A percentile compares a stretch with the other conserved stretches of the same genome.
These are phyloP conservation scores for Aureobasidium pullulans DNA, from an alignment of 2,329 filamentous ascomycete genomes.

Conservation along the genomic window DNA sequence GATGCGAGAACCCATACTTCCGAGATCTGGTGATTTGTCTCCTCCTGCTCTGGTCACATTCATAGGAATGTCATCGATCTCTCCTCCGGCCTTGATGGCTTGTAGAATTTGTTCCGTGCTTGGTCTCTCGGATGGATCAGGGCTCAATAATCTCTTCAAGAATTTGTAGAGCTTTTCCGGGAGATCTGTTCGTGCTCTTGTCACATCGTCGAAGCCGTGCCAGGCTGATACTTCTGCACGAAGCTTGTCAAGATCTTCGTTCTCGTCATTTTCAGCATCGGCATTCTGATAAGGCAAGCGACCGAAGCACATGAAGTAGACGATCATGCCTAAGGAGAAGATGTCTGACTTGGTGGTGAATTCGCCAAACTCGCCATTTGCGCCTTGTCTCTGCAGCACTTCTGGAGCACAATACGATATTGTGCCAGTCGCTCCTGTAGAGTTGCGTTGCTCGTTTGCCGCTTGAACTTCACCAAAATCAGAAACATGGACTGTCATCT, in stretches of 20 bases:
- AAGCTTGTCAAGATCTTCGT: constrained; percentile 77
- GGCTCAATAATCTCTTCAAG: constrained; percentile 69
- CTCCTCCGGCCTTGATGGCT: constrained; percentile 62
- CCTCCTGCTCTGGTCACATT: constrained; percentile 25
- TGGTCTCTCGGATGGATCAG: constrained; percentile 69
- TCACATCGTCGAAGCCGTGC: constrained; percentile 65
- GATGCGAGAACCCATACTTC: constrained; percentile 30
- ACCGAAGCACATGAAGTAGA: constrained; percentile 96
- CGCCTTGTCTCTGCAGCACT: constrained; percentile 61
- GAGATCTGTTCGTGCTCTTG: constrained; percentile 68
- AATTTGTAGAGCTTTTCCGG: constrained; percentile 80
- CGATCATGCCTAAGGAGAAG: constrained; percentile 97
- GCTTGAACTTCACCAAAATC: constrained; percentile 96
- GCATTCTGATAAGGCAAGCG: constrained; percentile 53
- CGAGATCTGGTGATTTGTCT: constrained; percentile 24
- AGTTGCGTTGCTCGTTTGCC: constrained; percentile 72
- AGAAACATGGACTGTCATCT: constrained; percentile 77
- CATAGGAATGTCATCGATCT: constrained; percentile 30
- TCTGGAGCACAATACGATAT: constrained; percentile 97
- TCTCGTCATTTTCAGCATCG: constrained; percentile 53
- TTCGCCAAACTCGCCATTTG: constrained; percentile 60
- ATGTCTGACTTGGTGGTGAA: constrained; percentile 97
- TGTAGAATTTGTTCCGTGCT: constrained; percentile 78
- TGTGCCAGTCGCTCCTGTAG: constrained; percentile 87
- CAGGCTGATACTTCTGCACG: constrained; percentile 77